phyloP scores from a whole-genome alignment of 148 eudicot species.

The Fagopyrum homotropicum region DNA sequence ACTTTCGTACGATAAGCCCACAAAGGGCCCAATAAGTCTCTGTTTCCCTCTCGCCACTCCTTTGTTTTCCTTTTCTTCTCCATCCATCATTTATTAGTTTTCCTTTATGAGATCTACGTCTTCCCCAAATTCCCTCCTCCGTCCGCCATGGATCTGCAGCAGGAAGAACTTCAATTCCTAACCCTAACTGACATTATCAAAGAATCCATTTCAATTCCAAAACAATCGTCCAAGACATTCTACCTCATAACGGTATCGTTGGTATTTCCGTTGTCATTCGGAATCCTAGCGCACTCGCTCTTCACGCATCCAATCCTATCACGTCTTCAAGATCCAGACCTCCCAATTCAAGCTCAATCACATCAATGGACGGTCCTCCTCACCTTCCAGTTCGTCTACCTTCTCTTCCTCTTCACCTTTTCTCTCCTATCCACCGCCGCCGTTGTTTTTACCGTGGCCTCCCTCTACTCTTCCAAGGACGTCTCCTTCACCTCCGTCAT shows the following conservation, averaged over 20 bases:
- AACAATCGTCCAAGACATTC: conserved; percentile 61
- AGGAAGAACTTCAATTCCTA: conserved; percentile 80
- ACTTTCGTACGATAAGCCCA: no score
- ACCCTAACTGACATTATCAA: conserved; percentile 38
- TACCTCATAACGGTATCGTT: conserved; percentile 73
- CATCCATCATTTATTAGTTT: no score
- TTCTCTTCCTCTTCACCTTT: conserved; percentile 74
- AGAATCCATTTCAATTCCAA: conserved; percentile 76
- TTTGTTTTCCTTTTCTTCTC: no score
- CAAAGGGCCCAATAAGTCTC: no score
- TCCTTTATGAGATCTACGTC: neutral
- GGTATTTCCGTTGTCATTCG: conserved; percentile 88
- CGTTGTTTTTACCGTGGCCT: conserved; percentile 93
- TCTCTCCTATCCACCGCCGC: conserved; percentile 90
- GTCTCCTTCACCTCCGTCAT: conserved; percentile 60
- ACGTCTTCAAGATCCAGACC: conserved; percentile 41
- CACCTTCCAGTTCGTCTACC: conserved; percentile 62
- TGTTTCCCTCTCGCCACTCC: no score
- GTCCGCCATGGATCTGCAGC: conserved; percentile 62
- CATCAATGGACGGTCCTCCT: conserved; percentile 61
- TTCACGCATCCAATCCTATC: conserved; percentile 78
- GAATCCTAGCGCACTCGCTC: conserved; percentile 85
- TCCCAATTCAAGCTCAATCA: conserved; percentile 24
- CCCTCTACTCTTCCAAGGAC: conserved; percentile 68
- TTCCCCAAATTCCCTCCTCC: neutral